phyloP scores from a whole-genome alignment of 73 alveolate species.

The Paramecium tetraurelia region DNA sequence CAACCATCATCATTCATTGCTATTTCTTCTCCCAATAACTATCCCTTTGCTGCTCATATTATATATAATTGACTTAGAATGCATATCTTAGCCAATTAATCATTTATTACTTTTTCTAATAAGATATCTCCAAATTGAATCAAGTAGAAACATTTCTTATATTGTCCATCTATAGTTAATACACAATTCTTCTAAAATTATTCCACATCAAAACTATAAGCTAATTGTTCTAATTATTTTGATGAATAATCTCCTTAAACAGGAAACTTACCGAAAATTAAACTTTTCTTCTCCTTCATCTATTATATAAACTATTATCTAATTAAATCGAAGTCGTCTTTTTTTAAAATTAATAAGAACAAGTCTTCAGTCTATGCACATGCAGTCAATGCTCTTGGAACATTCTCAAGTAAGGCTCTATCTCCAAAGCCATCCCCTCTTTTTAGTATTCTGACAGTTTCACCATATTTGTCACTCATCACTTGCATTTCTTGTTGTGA shows the following conservation, averaged over 20 bases:
- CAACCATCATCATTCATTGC: constrained; percentile 18
- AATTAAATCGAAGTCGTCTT: not conserved
- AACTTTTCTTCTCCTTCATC: constrained; percentile 7
- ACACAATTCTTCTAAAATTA: not conserved
- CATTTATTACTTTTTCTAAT: not conserved
- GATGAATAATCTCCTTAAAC: constrained; percentile 23
- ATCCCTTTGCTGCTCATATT: not conserved
- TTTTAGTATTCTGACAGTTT: not conserved
- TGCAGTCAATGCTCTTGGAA: constrained; percentile 39
- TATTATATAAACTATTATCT: not conserved
- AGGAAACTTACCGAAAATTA: not conserved
- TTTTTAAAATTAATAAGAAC: not conserved
- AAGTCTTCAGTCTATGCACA: constrained; percentile 21
- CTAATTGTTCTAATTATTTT: not conserved
- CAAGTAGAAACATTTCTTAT: not conserved
- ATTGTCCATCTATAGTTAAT: not conserved
- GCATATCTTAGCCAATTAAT: not conserved
- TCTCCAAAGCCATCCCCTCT: constrained; percentile 52
- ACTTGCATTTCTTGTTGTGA: not conserved
- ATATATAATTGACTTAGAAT: not conserved
- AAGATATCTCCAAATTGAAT: not conserved
- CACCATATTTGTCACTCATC: not conserved
- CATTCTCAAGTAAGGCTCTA: not conserved
- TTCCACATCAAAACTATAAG: constrained; percentile 23
- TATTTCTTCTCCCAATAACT: constrained; percentile 39